Percentiles rank a stretch among this genome's conserved stretches.
phyloP scores from a whole-genome alignment of 2,329 filamentous ascomycete genomes.

The Fusarium agapanthi region DNA sequence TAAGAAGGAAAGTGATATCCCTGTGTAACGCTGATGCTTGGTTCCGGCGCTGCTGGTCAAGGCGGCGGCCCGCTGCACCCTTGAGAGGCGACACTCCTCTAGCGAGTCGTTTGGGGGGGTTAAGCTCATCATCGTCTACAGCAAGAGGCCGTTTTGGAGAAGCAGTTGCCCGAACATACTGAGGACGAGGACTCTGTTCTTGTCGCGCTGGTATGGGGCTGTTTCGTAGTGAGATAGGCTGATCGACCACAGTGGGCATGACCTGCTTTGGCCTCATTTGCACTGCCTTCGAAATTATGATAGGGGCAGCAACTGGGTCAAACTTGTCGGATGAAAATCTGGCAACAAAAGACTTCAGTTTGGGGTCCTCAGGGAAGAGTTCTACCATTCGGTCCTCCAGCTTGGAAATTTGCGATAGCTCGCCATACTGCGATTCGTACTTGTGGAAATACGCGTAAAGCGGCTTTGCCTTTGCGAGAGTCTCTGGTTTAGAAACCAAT shows the following conservation, averaged over 20 bases:
- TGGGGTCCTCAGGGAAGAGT: slow-evolving; percentile 89
- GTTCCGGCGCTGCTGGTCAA: slow-evolving; percentile 78
- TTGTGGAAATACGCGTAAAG: slow-evolving; percentile 94
- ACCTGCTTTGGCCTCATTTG: slow-evolving; percentile 75
- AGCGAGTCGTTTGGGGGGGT: slow-evolving; percentile 84
- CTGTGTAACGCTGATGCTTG: slow-evolving; percentile 76
- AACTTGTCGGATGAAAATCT: slow-evolving; percentile 78
- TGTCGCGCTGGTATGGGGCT: slow-evolving; percentile 52
- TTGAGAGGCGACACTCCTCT: slow-evolving; percentile 94
- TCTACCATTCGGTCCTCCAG: slow-evolving; percentile 93
- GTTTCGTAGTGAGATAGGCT: slow-evolving; percentile 54
- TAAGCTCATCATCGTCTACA: slow-evolving; percentile 75
- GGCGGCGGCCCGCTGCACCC: slow-evolving; percentile 83
- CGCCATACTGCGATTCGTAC: slow-evolving; percentile 93
- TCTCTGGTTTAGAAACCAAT: slow-evolving; percentile 79
- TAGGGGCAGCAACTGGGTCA: slow-evolving; percentile 81
- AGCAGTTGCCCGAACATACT: slow-evolving; percentile 57
- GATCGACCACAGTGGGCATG: slow-evolving; percentile 62
- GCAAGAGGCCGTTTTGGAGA: slow-evolving; percentile 71
- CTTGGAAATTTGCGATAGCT: slow-evolving; percentile 88
- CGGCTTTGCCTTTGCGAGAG: slow-evolving; percentile 78
- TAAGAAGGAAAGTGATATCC: slow-evolving; percentile 70
- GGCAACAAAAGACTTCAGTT: slow-evolving; percentile 76
- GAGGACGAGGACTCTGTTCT: slow-evolving; percentile 57
- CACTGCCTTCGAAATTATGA: slow-evolving; percentile 81